phyloP scores from a whole-genome alignment of 306 rosid species.

The Leucaena leucocephala region DNA sequence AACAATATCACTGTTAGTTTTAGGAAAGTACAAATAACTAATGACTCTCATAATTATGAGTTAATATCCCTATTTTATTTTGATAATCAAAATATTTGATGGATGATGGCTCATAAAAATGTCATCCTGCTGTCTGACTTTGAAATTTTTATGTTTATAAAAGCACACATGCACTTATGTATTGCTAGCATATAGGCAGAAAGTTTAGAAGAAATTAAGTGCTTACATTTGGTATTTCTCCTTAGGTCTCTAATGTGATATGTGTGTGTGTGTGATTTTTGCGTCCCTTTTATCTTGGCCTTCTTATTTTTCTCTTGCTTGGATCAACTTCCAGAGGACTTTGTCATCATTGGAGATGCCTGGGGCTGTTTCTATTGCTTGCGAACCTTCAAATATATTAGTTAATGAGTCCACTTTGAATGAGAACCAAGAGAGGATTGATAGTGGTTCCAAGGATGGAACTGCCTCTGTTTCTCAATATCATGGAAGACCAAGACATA shows the following conservation, averaged over 20 bases:
- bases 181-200: slow-evolving; percentile 1
- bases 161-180: neutral
- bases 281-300: slow-evolving; percentile 7
- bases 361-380: slow-evolving; percentile 69
- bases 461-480: slow-evolving; percentile 49
- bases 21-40: slow-evolving; percentile 18
- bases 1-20: slow-evolving; percentile 3
- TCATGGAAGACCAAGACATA: slow-evolving; percentile 64
- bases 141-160: neutral
- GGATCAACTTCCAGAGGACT: slow-evolving; percentile 70
- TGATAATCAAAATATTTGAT: slow-evolving; percentile 24
- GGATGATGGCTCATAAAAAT: neutral
- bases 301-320: slow-evolving; percentile 41
- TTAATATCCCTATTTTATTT: slow-evolving; percentile 16
- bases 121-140: neutral
- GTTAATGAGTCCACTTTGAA: slow-evolving; percentile 55
- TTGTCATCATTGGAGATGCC: slow-evolving; percentile 96
- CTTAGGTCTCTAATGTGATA: slow-evolving; percentile 9
- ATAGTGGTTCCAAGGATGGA: slow-evolving; percentile 51
- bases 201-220: slow-evolving; percentile 25
- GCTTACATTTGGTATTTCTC: slow-evolving; percentile 22
- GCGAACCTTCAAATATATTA: slow-evolving; percentile 54
- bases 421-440: slow-evolving; percentile 54
- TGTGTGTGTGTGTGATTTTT: neutral
- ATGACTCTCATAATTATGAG: slow-evolving; percentile 8